These are phyloP conservation scores for grape (Vitis vinifera) DNA, from an alignment of 164 flowering plant species.

Conservation along the genomic window DNA sequence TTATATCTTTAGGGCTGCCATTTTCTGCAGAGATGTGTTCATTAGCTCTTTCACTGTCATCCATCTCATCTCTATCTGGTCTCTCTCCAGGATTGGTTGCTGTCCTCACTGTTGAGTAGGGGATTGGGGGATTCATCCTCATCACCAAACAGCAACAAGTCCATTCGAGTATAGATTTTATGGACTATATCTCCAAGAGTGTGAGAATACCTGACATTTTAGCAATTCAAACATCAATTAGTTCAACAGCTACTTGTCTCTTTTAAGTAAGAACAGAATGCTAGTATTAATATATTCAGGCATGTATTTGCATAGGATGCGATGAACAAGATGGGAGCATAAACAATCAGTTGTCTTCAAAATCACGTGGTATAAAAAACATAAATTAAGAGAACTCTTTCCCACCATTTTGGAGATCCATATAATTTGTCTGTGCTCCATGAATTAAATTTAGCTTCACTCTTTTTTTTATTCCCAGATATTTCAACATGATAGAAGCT, in stretches of 20 bases:
- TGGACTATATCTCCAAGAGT: conserved; percentile 57
- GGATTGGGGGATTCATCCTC: conserved; percentile 48
- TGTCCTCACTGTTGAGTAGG: conserved; percentile 63
- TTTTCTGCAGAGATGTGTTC: conserved; percentile 29
- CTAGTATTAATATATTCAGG: background rate
- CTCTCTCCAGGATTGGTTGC: conserved; percentile 51
- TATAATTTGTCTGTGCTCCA: no score
- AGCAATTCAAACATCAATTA: background rate
- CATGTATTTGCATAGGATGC: background rate
- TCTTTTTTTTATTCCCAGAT: no score
- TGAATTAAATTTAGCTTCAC: no score
- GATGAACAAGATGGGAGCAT: no score
- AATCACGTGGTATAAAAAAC: no score
- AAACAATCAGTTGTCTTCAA: no score
- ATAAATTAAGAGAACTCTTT: no score
- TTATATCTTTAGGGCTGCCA: conserved; percentile 17
- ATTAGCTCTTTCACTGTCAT: conserved; percentile 13
- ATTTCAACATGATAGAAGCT: no score
- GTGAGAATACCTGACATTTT: conserved; percentile 59
- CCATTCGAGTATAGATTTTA: conserved; percentile 72
- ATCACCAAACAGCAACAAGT: conserved; percentile 54
- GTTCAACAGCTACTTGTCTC: background rate
- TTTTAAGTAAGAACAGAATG: background rate
- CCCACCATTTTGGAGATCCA: no score
- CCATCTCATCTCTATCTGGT: conserved; percentile 27